Evolutionary conservation across 169 alveolate species (phyloP).

Genomic region (Plasmodium fragile): DNA sequence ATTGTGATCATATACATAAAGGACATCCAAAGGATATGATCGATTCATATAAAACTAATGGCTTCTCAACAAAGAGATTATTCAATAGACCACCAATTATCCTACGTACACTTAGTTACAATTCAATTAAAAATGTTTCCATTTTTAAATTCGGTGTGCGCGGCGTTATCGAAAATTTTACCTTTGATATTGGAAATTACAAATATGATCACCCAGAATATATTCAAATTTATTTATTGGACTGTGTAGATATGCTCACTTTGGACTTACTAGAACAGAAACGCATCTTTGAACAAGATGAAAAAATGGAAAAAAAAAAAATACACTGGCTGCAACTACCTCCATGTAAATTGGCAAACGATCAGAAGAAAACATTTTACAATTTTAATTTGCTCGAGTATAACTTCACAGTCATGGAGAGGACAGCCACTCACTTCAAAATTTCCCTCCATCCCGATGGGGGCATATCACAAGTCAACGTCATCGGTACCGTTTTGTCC

Average conservation of each 20-base stretch:
- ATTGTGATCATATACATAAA: conserved; percentile 63
- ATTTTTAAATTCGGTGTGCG: conserved; percentile 74
- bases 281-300: conserved; percentile 69
- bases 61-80: conserved; percentile 62
- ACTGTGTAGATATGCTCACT: conserved; percentile 62
- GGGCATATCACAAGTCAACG: conserved; percentile 59
- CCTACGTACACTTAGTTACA: conserved; percentile 46
- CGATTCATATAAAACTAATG: conserved; percentile 52
- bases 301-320: conserved; percentile 52
- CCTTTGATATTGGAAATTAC: conserved; percentile 61
- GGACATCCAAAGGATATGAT: conserved; percentile 67
- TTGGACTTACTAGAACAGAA: conserved; percentile 68
- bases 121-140: conserved; percentile 40
- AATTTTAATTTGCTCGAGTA: conserved; percentile 57
- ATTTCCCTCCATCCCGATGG: conserved; percentile 73
- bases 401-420: conserved; percentile 44
- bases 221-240: conserved; percentile 48
- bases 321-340: conserved; percentile 60
- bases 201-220: conserved; percentile 64
- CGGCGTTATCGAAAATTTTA: conserved; percentile 67
- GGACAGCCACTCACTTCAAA: conserved; percentile 66
- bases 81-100: conserved; percentile 66
- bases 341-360: conserved; percentile 34
- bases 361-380: conserved; percentile 46
- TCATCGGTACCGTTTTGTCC: conserved; percentile 54